A percentile compares a stretch with the other conserved stretches of the same genome.
These are phyloP conservation scores for Volvariella volvacea DNA, from an alignment of 1,284 basidiomycete species.

Conservation along the genomic window DNA sequence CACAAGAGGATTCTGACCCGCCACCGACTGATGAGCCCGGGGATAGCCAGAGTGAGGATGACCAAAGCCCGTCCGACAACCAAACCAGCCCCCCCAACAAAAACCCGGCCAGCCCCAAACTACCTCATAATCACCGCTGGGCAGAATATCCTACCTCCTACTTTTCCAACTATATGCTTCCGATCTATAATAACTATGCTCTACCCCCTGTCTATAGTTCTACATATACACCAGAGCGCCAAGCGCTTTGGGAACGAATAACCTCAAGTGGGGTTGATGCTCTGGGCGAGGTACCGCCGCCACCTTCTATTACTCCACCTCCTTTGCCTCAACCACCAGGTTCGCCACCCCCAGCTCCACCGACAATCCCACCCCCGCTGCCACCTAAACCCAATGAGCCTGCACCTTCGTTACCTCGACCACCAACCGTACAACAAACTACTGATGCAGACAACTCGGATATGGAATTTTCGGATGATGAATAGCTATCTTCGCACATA, in stretches of 20 bases:
- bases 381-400: constrained; percentile 6
- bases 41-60: neutral
- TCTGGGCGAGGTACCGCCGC: constrained; percentile 13
- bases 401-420: neutral
- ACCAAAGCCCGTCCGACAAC: too few relatives aligned
- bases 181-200: constrained; percentile 39
- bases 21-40: constrained; percentile 7
- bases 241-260: constrained; percentile 33
- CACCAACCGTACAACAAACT: too few relatives aligned
- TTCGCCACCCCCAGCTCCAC: constrained; percentile 15
- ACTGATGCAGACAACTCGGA: constrained; percentile 13
- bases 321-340: constrained; percentile 15
- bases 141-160: constrained; percentile 52
- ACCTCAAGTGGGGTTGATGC: constrained; percentile 18
- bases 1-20: neutral
- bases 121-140: constrained; percentile 38
- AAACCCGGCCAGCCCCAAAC: constrained; percentile 11
- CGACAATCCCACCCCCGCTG: constrained; percentile 12
- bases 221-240: constrained; percentile 32
- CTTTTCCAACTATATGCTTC: constrained; percentile 51
- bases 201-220: constrained; percentile 28
- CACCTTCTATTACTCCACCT: constrained; percentile 15
- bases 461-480: constrained; percentile 15
- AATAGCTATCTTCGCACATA: too few relatives aligned
- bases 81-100: too few relatives aligned